Conservation (phyloP, 495 filamentous ascomycete species). For the Hypoxylon trugodes region DNA sequence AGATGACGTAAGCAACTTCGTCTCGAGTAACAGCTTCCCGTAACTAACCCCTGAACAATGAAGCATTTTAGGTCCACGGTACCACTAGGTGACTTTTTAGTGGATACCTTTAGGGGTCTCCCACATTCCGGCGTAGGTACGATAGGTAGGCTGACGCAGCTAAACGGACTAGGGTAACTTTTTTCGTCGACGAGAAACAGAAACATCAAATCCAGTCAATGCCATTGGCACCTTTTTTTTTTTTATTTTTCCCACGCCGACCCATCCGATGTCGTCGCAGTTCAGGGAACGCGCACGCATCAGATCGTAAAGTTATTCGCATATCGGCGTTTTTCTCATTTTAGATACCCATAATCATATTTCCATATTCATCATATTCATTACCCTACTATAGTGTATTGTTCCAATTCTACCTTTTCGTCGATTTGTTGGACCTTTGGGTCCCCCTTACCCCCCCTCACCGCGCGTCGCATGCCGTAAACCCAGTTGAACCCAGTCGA, state of each 20-base stretch:
- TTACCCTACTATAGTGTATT: not conserved
- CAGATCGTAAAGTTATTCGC: constrained; percentile 8
- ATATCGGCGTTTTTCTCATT: constrained; percentile 5
- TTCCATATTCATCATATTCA: too few relatives aligned
- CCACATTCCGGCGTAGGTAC: not conserved
- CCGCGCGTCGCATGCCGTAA: not conserved
- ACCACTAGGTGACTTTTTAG: not conserved
- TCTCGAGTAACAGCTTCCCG: too few relatives aligned
- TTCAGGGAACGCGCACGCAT: constrained; percentile 31
- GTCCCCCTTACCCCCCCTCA: too few relatives aligned
- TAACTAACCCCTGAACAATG: too few relatives aligned
- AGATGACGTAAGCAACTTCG: too few relatives aligned
- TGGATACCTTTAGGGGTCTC: not conserved
- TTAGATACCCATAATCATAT: too few relatives aligned
- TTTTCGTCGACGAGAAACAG: not conserved
- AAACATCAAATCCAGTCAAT: constrained; percentile 17
- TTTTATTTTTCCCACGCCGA: too few relatives aligned
- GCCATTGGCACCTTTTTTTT: constrained; percentile 9
- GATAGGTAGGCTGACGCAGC: constrained; percentile 26
- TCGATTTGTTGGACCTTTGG: not conserved
- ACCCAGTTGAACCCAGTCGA: too few relatives aligned
- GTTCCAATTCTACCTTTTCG: not conserved
- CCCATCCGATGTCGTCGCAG: constrained; percentile 37
- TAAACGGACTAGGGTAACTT: constrained; percentile 16
- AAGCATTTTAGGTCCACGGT: too few relatives aligned